A percentile compares a stretch with the other conserved stretches of the same genome.
These are phyloP conservation scores for Colletotrichum endophyticum DNA, from an alignment of 2,329 filamentous ascomycete species.

Conservation along the genomic window DNA sequence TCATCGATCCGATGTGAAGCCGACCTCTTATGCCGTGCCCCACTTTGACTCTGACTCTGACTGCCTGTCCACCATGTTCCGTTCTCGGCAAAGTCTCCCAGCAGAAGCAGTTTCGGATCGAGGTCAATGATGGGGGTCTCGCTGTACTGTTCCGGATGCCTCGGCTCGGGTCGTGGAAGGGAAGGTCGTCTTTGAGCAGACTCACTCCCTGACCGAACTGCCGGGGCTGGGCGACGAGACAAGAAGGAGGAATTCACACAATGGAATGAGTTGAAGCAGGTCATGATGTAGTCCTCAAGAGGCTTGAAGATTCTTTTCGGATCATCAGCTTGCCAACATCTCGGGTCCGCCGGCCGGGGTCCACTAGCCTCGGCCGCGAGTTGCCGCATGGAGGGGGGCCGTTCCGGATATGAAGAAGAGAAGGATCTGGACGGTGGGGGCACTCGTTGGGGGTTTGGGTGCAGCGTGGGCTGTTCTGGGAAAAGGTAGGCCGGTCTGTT, in stretches of 20 bases:
- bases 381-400: conserved; percentile 31
- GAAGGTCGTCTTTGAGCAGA: conserved; percentile 32
- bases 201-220: conserved; percentile 25
- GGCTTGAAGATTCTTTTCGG: conserved; percentile 72
- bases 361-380: conserved; percentile 14
- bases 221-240: conserved; percentile 34
- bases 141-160: conserved; percentile 37
- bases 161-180: conserved; percentile 36
- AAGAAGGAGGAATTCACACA: conserved; percentile 81
- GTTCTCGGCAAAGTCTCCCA: conserved; percentile 82
- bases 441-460: conserved; percentile 32
- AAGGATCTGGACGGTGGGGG: conserved; percentile 38
- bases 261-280: conserved; percentile 71
- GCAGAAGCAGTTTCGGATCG: conserved; percentile 75
- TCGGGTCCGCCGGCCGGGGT: conserved; percentile 8
- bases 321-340: conserved; percentile 31
- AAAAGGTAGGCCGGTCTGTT: conserved; percentile 30
- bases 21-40: conserved; percentile 32
- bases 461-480: conserved; percentile 41
- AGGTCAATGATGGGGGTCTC: conserved; percentile 61
- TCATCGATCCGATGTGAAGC: conserved; percentile 37
- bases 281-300: conserved; percentile 78
- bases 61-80: conserved; percentile 81
- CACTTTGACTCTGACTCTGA: conserved; percentile 60
- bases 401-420: conserved; percentile 51